Conservation (phyloP, 441 rosid genomes). For the Syzygium malaccense region DNA sequence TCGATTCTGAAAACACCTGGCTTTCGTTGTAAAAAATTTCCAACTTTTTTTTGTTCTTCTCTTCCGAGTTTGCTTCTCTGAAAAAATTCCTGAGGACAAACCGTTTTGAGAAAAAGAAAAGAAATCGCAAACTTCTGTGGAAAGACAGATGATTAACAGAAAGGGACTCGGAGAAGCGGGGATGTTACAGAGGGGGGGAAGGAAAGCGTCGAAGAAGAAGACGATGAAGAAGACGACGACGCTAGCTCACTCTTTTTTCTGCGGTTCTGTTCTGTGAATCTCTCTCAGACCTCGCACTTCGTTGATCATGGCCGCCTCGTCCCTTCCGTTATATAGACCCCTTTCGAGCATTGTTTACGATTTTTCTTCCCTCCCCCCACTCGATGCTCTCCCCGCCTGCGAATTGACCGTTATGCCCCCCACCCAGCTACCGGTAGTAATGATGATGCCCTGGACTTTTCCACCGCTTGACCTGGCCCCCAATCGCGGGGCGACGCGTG, state of each 20-base stretch:
- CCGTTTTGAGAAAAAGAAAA: not conserved
- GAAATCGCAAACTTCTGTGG: not conserved
- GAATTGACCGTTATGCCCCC: not conserved
- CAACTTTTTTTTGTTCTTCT: not conserved
- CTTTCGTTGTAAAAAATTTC: slow-evolving; percentile 8
- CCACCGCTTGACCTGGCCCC: fast-evolving
- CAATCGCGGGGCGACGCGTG: not conserved
- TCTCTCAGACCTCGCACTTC: not conserved
- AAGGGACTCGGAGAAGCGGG: slow-evolving; percentile 28
- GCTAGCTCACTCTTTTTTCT: not conserved
- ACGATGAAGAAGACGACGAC: not conserved
- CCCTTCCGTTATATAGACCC: not conserved
- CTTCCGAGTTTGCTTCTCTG: slow-evolving; percentile 4
- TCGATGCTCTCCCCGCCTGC: not conserved
- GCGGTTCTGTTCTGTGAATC: not conserved
- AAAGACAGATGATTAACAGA: slow-evolving; percentile 41
- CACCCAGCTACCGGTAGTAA: not conserved
- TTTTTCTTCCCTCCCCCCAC: not conserved
- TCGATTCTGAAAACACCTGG: slow-evolving; percentile 36
- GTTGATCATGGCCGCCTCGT: not conserved
- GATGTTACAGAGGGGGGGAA: not conserved
- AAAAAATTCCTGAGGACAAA: not conserved
- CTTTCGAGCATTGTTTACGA: not conserved
- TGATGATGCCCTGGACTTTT: not conserved
- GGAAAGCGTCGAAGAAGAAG: not conserved